Base-by-base conservation (phyloP, 139 green algal species). In the Astrephomene gubernaculifera region DNA sequence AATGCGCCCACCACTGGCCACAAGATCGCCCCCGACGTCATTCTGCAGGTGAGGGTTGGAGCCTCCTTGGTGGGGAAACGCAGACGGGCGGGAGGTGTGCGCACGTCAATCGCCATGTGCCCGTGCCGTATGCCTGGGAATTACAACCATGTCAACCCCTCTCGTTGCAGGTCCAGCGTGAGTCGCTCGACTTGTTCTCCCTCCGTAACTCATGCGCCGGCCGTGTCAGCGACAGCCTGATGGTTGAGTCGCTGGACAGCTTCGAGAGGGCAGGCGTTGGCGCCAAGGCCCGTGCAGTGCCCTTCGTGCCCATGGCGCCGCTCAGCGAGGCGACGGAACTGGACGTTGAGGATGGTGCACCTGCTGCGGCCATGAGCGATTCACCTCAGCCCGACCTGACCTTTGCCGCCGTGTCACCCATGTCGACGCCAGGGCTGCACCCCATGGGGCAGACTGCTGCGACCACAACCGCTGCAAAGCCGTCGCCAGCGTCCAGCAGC, bases 161-260 rank as follows among this genome's bases (percentile, higher is more conserved):
- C 22, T 67, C 21, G 21, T n/a, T 61, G 43, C 43, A 61, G 68
- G 36, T 75, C 38, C 21, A 75, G 17, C 68, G 68, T 9, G 63
- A 84, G 64, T 84, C 78, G 44, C 78, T 84, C 10, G 63, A 84
- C 31, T 63, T 84, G 8, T 74, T 84, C 33, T 84, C 78, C 2
- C 41, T 75, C 31, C 78, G 63, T 21, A 43, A 61, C 39, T 83
- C 76, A 19, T 73, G 39, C 29, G 38, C 74, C 29, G 31, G 36
- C n/a, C 76, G 76, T 5, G 76, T 72, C 39, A 44, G 60, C 60
- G 76, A 83, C 38, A 83, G 76, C 61, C 41, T 84, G 4, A 74
- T 74, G 78, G 78, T 54, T 39, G 78, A 84, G 64, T 84, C 78
- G 19, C 43, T 84, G 7, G 78, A 84, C 41, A 73, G 39, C 31